A percentile compares a stretch with the other conserved stretches of the same genome.
These are phyloP conservation scores for Cudoniella acicularis DNA, from an alignment of 495 filamentous ascomycete species.

Conservation along the genomic window DNA sequence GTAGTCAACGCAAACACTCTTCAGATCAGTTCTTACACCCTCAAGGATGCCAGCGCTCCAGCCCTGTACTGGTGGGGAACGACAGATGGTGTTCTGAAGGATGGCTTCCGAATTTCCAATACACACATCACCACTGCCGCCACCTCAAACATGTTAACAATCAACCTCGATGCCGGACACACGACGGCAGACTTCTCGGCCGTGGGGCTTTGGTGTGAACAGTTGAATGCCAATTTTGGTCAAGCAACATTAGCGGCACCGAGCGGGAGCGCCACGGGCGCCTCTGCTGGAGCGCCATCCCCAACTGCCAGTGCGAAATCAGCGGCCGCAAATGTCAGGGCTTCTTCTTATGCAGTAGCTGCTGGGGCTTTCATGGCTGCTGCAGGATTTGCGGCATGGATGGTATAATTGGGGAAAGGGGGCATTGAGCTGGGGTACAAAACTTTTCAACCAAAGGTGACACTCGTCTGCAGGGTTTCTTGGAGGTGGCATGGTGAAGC, in stretches of 20 bases:
- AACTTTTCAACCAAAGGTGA: too few species aligned
- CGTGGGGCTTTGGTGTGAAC: constrained; percentile 25
- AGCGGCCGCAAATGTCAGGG: background rate
- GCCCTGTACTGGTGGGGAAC: constrained; percentile 27
- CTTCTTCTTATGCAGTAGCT: background rate
- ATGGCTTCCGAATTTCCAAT: constrained; percentile 25
- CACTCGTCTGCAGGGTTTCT: too few species aligned
- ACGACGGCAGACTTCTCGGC: constrained; percentile 14
- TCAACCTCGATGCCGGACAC: constrained; percentile 22
- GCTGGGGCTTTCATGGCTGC: background rate
- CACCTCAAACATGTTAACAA: constrained; percentile 1
- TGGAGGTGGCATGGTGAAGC: too few species aligned
- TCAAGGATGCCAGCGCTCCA: constrained; percentile 23
- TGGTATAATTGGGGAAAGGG: too few species aligned
- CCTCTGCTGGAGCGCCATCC: background rate
- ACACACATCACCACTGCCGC: constrained; percentile 11
- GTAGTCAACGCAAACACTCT: constrained; percentile 15
- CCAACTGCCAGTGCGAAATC: background rate
- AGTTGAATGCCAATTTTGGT: constrained; percentile 21
- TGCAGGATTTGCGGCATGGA: background rate
- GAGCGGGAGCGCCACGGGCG: background rate
- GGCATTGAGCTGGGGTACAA: too few species aligned
- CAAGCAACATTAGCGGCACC: constrained; percentile 7
- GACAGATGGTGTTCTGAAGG: constrained; percentile 8
- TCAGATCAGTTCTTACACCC: constrained; percentile 12